These are phyloP conservation scores for Quercus aquifolioides DNA, from an alignment of 306 rosid genomes.

Conservation along the genomic window DNA sequence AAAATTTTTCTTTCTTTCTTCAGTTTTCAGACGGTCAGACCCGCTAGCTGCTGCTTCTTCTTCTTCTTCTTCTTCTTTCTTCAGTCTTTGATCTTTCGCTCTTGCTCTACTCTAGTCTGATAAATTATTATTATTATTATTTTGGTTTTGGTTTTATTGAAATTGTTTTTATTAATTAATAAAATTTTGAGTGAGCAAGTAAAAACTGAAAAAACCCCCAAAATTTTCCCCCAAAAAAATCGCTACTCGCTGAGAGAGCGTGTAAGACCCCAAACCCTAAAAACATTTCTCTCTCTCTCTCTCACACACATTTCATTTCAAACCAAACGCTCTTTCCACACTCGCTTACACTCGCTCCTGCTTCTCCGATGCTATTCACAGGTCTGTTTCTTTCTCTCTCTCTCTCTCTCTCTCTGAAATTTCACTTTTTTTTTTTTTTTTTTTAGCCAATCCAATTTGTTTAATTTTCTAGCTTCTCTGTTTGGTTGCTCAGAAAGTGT, in stretches of 20 bases:
- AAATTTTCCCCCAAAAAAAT: not conserved
- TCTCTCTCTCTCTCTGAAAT: not conserved
- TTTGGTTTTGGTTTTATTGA: not conserved
- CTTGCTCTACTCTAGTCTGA: not conserved
- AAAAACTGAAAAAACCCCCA: not conserved
- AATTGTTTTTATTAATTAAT: not conserved
- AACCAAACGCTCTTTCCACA: not conserved
- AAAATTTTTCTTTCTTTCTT: too few species aligned
- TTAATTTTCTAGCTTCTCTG: not conserved
- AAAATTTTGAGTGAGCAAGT: not conserved
- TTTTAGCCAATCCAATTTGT: not conserved
- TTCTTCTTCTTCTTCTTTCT: not conserved
- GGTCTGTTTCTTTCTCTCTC: not conserved
- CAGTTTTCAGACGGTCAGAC: not conserved
- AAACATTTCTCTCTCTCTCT: not conserved
- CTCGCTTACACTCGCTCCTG: slow-evolving; percentile 4
- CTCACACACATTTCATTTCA: not conserved
- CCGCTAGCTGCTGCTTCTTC: not conserved
- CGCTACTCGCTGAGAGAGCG: slow-evolving; percentile 4
- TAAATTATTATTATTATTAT: not conserved
- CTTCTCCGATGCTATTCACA: slow-evolving; percentile 4
- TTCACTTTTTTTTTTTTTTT: not conserved
- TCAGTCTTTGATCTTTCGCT: not conserved
- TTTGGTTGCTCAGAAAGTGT: too few species aligned
- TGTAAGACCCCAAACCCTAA: slow-evolving; percentile 1